Evolutionary conservation across 345 rosid genomes (phyloP).

Genomic region (Toxicodendron radicans): DNA sequence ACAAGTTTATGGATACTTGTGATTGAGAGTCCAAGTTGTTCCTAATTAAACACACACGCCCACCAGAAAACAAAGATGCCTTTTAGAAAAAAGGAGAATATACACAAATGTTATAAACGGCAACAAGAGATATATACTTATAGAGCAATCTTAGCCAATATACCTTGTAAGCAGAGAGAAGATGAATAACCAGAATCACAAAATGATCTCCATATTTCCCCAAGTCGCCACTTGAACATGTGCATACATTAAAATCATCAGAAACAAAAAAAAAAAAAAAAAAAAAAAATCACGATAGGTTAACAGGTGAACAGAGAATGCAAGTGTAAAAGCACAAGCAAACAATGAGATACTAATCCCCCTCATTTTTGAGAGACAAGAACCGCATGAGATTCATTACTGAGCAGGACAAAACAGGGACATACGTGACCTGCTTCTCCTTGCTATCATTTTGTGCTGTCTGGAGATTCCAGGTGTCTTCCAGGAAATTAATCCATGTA

Average conservation of each 20-base stretch:
- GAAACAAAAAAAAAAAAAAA: slow-evolving; percentile 23
- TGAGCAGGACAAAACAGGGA: slow-evolving; percentile 17
- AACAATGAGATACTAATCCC: neutral
- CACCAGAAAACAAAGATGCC: neutral
- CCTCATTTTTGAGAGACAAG: neutral
- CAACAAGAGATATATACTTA: neutral
- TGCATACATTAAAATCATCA: slow-evolving; percentile 10
- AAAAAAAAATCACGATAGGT: neutral
- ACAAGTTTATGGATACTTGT: slow-evolving; percentile 43
- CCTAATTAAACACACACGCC: slow-evolving; percentile 41
- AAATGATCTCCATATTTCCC: slow-evolving; percentile 67
- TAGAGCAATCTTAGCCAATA: slow-evolving; percentile 3
- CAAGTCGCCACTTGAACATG: slow-evolving; percentile 64
- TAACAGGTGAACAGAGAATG: neutral
- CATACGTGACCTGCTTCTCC: slow-evolving; percentile 79
- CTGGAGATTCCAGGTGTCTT: slow-evolving; percentile 65
- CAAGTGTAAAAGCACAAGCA: neutral
- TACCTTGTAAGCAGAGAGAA: slow-evolving; percentile 78
- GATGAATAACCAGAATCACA: slow-evolving; percentile 54
- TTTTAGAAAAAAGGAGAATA: neutral
- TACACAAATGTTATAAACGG: neutral
- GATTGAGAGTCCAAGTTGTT: slow-evolving; percentile 50
- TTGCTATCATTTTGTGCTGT: slow-evolving; percentile 44
- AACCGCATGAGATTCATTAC: slow-evolving; percentile 4
- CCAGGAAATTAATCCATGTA: slow-evolving; percentile 66